Evolutionary conservation across 2,329 filamentous ascomycete species (phyloP).

Genomic region (Fusarium veterinarium): DNA sequence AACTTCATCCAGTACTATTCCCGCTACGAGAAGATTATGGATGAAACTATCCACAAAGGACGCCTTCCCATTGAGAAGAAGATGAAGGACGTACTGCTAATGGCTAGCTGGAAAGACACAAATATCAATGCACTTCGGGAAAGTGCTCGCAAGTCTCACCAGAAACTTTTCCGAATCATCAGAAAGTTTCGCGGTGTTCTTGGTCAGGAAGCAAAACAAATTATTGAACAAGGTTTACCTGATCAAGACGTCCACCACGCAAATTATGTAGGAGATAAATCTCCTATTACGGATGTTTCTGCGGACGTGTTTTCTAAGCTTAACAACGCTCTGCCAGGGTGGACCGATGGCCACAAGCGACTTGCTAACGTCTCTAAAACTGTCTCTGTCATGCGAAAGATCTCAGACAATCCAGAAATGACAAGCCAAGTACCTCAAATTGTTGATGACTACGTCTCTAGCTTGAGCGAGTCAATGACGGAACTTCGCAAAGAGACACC

Average conservation of each 20-base stretch:
- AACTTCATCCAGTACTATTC: slow-evolving; percentile 84
- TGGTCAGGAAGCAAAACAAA: slow-evolving; percentile 76
- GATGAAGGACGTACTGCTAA: slow-evolving; percentile 90
- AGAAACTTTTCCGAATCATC: slow-evolving; percentile 90
- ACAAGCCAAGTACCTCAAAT: slow-evolving; percentile 67
- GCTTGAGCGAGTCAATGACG: slow-evolving; percentile 74
- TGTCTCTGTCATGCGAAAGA: slow-evolving; percentile 77
- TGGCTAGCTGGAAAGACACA: slow-evolving; percentile 98
- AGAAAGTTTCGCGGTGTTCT: slow-evolving; percentile 88
- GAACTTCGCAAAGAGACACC: slow-evolving; percentile 89
- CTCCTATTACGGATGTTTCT: slow-evolving; percentile 14
- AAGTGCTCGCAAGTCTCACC: slow-evolving; percentile 89
- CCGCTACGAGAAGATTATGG: slow-evolving; percentile 75
- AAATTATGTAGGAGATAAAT: background rate
- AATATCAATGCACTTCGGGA: slow-evolving; percentile 91
- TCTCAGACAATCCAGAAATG: slow-evolving; percentile 64
- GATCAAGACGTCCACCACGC: slow-evolving; percentile 54
- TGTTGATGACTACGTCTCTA: slow-evolving; percentile 75
- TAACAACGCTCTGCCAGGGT: slow-evolving; percentile 49
- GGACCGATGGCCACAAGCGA: slow-evolving; percentile 66
- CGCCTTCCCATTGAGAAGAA: slow-evolving; percentile 84
- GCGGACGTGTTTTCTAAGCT: slow-evolving; percentile 34
- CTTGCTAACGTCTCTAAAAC: slow-evolving; percentile 78
- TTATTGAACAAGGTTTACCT: slow-evolving; percentile 70
- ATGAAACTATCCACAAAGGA: slow-evolving; percentile 74